Conservation (phyloP, 257 asterid species). For the Capsicum chinense region DNA sequence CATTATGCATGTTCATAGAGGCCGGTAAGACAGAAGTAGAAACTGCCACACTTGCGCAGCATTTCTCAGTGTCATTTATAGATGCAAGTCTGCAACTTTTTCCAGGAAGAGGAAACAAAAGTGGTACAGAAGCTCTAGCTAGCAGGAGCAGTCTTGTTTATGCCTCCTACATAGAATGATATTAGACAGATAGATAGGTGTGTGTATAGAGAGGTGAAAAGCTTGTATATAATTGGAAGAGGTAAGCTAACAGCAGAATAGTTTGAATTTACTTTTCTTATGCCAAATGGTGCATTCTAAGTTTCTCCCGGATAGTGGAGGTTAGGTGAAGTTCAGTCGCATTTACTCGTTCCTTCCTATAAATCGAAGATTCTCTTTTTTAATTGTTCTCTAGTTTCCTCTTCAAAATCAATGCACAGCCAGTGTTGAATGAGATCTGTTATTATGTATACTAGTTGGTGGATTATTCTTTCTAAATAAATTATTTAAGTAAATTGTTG, state of each 20-base stretch:
- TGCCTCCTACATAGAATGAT: constrained; percentile 13
- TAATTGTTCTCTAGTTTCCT: background rate
- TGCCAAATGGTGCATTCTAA: constrained; percentile 16
- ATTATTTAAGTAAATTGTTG: background rate
- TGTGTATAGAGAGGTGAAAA: background rate
- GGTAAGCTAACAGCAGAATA: background rate
- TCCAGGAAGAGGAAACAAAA: background rate
- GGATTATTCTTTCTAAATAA: constrained; percentile 14
- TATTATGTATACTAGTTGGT: constrained; percentile 3
- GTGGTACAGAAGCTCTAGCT: background rate
- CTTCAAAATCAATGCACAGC: background rate
- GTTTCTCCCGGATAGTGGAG: background rate
- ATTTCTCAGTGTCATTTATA: background rate
- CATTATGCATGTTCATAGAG: background rate
- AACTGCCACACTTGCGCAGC: background rate
- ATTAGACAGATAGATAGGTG: background rate
- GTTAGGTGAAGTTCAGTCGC: background rate
- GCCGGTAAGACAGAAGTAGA: background rate
- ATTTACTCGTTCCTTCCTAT: background rate
- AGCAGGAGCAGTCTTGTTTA: background rate
- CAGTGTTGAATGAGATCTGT: background rate
- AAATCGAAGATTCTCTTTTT: background rate
- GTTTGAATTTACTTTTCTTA: background rate
- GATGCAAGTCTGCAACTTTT: background rate
- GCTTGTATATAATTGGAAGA: background rate